Evolutionary conservation across 331 rosid genomes (phyloP).

Genomic region (Quercus lobata): DNA sequence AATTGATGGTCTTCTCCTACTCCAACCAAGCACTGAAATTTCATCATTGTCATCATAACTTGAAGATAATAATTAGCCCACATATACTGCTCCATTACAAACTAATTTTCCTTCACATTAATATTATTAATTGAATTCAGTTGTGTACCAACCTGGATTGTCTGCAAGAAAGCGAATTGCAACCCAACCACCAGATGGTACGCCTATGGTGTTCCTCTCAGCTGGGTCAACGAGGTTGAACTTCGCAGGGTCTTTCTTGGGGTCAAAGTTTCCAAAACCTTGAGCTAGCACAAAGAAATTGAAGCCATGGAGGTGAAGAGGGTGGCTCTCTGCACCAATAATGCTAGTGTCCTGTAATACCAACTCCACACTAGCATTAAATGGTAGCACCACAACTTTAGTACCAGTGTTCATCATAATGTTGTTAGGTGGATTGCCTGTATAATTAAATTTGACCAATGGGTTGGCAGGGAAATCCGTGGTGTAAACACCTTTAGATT

Average conservation of each 20-base stretch:
- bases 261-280: slow-evolving; percentile 75
- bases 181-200: slow-evolving; percentile 83
- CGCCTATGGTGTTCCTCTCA: slow-evolving; percentile 78
- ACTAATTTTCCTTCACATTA: not conserved
- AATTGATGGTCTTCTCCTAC: not conserved
- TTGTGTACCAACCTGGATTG: slow-evolving; percentile 52
- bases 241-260: slow-evolving; percentile 55
- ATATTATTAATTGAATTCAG: not conserved
- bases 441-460: slow-evolving; percentile 57
- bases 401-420: slow-evolving; percentile 49
- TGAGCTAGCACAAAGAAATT: slow-evolving; percentile 73
- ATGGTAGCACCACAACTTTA: slow-evolving; percentile 49
- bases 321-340: slow-evolving; percentile 71
- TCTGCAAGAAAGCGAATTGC: slow-evolving; percentile 74
- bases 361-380: slow-evolving; percentile 59
- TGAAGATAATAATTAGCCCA: not conserved
- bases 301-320: slow-evolving; percentile 83
- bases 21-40: not conserved
- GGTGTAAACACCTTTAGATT: slow-evolving; percentile 57
- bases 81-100: not conserved
- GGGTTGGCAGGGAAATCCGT: slow-evolving; percentile 75
- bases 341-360: slow-evolving; percentile 74
- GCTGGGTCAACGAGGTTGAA: slow-evolving; percentile 79
- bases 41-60: not conserved
- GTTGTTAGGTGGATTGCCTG: slow-evolving; percentile 66